phyloP scores from a whole-genome alignment of 225 moss, liverwort and hornwort genomes.

The Pseudoscleropodium purum region DNA sequence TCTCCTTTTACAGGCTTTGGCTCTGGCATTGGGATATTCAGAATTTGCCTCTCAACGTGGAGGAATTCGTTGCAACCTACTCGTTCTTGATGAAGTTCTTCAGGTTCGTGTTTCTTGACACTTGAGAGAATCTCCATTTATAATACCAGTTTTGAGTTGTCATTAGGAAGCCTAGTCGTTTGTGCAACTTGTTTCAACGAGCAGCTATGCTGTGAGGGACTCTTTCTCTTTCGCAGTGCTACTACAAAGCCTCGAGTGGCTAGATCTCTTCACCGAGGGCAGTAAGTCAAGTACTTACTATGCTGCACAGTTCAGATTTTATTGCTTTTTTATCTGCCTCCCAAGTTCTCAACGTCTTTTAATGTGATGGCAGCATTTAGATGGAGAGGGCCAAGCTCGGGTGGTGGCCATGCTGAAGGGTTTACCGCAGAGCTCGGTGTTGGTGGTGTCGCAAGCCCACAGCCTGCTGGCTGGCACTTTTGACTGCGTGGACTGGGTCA shows the following conservation, averaged over 20 bases:
- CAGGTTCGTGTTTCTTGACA: constrained; percentile 46
- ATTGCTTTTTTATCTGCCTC: neutral
- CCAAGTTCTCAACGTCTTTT: neutral
- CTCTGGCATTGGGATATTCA: constrained; percentile 80
- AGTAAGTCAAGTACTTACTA: neutral
- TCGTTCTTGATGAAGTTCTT: constrained; percentile 93
- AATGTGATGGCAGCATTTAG: constrained; percentile 62
- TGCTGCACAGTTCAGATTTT: neutral
- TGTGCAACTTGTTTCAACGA: neutral
- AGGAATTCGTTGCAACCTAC: constrained; percentile 85
- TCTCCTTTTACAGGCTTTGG: constrained; percentile 57
- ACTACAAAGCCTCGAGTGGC: neutral
- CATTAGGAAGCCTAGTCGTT: neutral
- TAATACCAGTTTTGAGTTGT: neutral
- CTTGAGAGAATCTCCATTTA: neutral
- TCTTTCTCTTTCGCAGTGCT: neutral
- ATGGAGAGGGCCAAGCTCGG: constrained; percentile 93
- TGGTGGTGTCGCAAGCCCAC: constrained; percentile 89
- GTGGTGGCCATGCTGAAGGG: constrained; percentile 78
- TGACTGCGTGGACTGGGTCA: constrained; percentile 82
- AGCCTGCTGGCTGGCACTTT: constrained; percentile 74
- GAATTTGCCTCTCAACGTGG: constrained; percentile 77
- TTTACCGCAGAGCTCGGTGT: constrained; percentile 66
- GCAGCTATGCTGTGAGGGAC: neutral
- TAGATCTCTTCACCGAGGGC: neutral